Percentiles rank a stretch among this genome's conserved stretches.
Conservation (phyloP, 192 early-diverging fungal genomes). For the Gaertneriomyces sp. region DNA sequence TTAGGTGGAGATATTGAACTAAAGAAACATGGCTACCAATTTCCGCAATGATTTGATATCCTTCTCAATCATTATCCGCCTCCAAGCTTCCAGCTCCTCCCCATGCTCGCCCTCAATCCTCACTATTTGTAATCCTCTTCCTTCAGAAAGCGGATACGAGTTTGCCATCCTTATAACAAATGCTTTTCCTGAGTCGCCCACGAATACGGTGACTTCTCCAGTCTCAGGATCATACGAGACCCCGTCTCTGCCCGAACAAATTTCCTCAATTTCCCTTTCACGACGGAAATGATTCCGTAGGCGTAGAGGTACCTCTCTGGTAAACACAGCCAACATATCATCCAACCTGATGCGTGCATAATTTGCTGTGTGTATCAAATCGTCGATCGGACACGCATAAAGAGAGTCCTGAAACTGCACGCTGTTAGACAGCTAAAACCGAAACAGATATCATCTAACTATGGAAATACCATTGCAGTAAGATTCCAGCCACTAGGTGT, state of each 20-base stretch:
- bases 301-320: not conserved
- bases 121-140: slow-evolving; percentile 12
- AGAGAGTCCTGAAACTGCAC: slow-evolving; percentile 11
- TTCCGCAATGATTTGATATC: too few relatives aligned
- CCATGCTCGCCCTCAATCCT: slow-evolving; percentile 16
- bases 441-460: not conserved
- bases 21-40: too few relatives aligned
- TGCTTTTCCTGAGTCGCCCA: slow-evolving; percentile 16
- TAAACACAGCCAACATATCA: slow-evolving; percentile 7
- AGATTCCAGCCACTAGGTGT: slow-evolving; percentile 19
- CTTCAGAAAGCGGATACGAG: slow-evolving; percentile 14
- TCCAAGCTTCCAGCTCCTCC: slow-evolving; percentile 1
- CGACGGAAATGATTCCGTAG: slow-evolving; percentile 8
- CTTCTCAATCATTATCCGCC: not conserved
- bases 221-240: slow-evolving; percentile 19
- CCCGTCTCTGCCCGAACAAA: slow-evolving; percentile 1
- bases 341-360: slow-evolving; percentile 5
- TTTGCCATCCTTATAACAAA: slow-evolving; percentile 13
- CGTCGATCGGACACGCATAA: slow-evolving; percentile 15
- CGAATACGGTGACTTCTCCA: slow-evolving; percentile 19
- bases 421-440: not conserved
- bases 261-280: slow-evolving; percentile 16
- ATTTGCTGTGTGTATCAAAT: slow-evolving; percentile 20
- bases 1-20: too few relatives aligned
- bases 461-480: slow-evolving; percentile 22